These are phyloP conservation scores for Termitomyces sp. DNA, from an alignment of 768 basidiomycete species.

Conservation along the genomic window DNA sequence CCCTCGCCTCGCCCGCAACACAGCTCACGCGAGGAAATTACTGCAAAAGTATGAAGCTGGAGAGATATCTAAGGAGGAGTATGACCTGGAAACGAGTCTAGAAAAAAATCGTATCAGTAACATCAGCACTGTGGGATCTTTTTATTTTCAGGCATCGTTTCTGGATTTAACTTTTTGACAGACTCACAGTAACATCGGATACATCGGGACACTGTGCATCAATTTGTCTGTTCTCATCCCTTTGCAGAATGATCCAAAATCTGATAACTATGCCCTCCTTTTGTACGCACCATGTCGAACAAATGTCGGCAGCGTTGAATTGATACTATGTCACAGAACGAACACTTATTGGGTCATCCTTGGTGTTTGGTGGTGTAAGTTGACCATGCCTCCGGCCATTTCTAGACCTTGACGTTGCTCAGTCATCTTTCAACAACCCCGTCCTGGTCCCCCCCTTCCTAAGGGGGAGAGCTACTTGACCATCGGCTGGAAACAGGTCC, in stretches of 20 bases:
- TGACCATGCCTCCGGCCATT: neutral
- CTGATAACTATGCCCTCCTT: constrained; percentile 70
- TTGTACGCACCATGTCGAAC: constrained; percentile 39
- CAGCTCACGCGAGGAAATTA: constrained; percentile 51
- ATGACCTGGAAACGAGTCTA: constrained; percentile 68
- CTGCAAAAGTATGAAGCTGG: constrained; percentile 53
- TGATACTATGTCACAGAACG: constrained; percentile 33
- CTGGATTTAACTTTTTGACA: constrained; percentile 17
- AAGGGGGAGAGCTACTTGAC: constrained; percentile 73
- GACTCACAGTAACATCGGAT: constrained; percentile 77
- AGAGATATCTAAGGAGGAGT: constrained; percentile 53
- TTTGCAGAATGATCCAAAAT: constrained; percentile 46
- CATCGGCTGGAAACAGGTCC: constrained; percentile 80
- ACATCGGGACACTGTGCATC: constrained; percentile 55
- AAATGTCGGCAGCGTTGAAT: neutral
- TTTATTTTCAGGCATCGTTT: neutral
- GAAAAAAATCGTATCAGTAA: constrained; percentile 86
- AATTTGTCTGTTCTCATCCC: constrained; percentile 72
- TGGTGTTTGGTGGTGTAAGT: constrained; percentile 87
- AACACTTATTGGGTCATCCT: constrained; percentile 73
- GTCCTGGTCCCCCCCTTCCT: constrained; percentile 75
- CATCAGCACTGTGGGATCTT: constrained; percentile 62
- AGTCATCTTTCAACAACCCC: constrained; percentile 85
- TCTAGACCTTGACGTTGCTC: neutral
- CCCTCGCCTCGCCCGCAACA: constrained; percentile 78